phyloP scores from a whole-genome alignment of 1,284 basidiomycete genomes.

The Trichosporon faecale region DNA sequence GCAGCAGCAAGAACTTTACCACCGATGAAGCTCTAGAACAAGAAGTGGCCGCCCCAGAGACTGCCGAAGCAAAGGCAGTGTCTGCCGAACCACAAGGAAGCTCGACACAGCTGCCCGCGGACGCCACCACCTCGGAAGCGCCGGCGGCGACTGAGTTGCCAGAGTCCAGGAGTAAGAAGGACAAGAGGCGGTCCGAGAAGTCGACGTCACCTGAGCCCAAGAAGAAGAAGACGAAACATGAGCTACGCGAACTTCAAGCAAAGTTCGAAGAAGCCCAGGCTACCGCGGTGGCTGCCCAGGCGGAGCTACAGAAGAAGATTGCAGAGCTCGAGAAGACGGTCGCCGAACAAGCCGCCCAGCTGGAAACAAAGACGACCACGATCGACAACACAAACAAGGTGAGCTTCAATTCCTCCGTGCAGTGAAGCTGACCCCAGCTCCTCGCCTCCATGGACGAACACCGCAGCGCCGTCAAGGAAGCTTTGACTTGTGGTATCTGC shows the following conservation, averaged over 20 bases:
- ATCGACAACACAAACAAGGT: conserved; percentile 20
- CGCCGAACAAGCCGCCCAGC: conserved; percentile 19
- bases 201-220: background rate
- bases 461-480: conserved; percentile 36
- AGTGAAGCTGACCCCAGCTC: conserved; percentile 17
- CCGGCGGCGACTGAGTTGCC: background rate
- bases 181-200: background rate
- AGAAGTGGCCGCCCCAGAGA: background rate
- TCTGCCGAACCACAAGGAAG: background rate
- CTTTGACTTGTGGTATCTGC: conserved; percentile 44
- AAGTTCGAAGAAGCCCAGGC: background rate
- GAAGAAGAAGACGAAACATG: conserved; percentile 15
- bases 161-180: conserved; percentile 11
- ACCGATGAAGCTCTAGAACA: background rate
- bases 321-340: conserved; percentile 14
- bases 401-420: background rate
- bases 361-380: conserved; percentile 15
- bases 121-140: background rate
- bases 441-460: conserved; percentile 28
- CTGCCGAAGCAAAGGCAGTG: background rate
- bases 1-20: background rate
- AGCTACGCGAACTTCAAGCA: background rate
- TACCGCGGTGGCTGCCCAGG: background rate
- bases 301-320: conserved; percentile 13
- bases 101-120: background rate